Base-by-base conservation (phyloP, 2,329 filamentous ascomycete species). In the Cladobotryum protrusum region DNA sequence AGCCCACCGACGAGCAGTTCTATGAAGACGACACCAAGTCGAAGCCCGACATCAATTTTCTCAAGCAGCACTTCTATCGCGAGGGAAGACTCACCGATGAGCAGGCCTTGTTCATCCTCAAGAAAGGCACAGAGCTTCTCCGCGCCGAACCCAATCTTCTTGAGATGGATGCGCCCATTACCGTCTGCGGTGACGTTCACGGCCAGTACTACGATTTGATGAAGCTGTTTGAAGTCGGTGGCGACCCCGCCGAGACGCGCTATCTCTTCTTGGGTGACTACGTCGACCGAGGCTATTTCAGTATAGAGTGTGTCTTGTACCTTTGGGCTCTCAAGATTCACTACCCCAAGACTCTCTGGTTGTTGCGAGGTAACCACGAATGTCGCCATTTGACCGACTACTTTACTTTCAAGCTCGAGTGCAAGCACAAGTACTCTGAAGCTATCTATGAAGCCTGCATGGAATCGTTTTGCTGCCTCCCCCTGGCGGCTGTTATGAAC, bases 321-420 rank as follows among this genome's bases (percentile, higher is more conserved):
- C 82, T 99, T 20, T 99, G 93, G 93, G 87, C 86, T 33, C 78
- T 99, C 68, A 99, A 99, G 81, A 97, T 99, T 66, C 96, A 95
- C 82, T 99, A 97, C 67, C 93, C 93, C 48, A 90, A 97, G 71
- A 92, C 89, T 17, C 83, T 99, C 50, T 99, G 93, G 93, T 79
- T 99, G 60, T 82, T 99, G 59, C 88, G 93, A 63, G 93, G 93
- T 59, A 99, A 99, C 72, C 93, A 99, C 74, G 93, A 99, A 73
- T 99, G 93, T 71, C 86, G 93, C 63, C 93, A 99, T 75, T 80
- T 99, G 79, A 99, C 93, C 51, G 93, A 99, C 68, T 99, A 99
- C 78, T 99, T 99, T 74, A 99, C 93, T 54, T 99, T 99, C 78
- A 97, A 99, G 78, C 84, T 99, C 52, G 93, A 99, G 71, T 99